These are phyloP conservation scores for Suillus ampliporus DNA, from an alignment of 768 basidiomycete genomes.

Conservation along the genomic window DNA sequence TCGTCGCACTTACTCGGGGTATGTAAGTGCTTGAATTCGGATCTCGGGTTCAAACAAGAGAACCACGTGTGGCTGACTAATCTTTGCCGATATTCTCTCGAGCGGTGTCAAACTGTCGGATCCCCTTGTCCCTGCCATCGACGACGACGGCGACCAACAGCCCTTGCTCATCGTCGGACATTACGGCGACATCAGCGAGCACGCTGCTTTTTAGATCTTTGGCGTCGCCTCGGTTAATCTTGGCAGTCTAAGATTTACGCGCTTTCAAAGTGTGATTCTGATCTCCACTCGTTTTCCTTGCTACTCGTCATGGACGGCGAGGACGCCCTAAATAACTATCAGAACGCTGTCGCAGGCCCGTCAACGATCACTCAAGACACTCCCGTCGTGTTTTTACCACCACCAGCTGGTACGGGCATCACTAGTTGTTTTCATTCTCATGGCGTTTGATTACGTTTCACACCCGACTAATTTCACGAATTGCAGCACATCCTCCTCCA, in stretches of 20 bases:
- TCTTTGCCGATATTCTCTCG: slow-evolving; percentile 27
- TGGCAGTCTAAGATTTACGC: slow-evolving; percentile 20
- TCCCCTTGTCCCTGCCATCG: slow-evolving; percentile 45
- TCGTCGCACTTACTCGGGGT: too few species aligned
- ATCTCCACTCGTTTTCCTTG: slow-evolving; percentile 25
- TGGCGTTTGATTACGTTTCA: slow-evolving; percentile 9
- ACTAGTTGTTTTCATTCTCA: slow-evolving; percentile 14
- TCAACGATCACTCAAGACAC: slow-evolving; percentile 43
- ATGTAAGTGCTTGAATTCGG: too few species aligned
- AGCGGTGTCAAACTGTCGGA: slow-evolving; percentile 36
- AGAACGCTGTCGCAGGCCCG: slow-evolving; percentile 69
- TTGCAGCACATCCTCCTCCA: slow-evolving; percentile 36
- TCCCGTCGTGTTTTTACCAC: slow-evolving; percentile 34
- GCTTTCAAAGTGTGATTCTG: slow-evolving; percentile 26
- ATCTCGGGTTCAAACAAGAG: background rate
- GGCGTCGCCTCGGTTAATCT: slow-evolving; percentile 12
- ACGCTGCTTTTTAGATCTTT: slow-evolving; percentile 1
- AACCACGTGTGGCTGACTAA: slow-evolving; percentile 37
- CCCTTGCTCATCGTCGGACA: slow-evolving; percentile 37
- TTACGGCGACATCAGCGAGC: slow-evolving; percentile 23
- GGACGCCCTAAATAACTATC: slow-evolving; percentile 34
- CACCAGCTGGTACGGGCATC: slow-evolving; percentile 36
- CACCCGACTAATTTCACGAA: slow-evolving; percentile 22
- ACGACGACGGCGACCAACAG: slow-evolving; percentile 33
- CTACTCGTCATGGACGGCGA: slow-evolving; percentile 36